Conservation (phyloP, 768 basidiomycete genomes). For the Tylopilus felleus region DNA sequence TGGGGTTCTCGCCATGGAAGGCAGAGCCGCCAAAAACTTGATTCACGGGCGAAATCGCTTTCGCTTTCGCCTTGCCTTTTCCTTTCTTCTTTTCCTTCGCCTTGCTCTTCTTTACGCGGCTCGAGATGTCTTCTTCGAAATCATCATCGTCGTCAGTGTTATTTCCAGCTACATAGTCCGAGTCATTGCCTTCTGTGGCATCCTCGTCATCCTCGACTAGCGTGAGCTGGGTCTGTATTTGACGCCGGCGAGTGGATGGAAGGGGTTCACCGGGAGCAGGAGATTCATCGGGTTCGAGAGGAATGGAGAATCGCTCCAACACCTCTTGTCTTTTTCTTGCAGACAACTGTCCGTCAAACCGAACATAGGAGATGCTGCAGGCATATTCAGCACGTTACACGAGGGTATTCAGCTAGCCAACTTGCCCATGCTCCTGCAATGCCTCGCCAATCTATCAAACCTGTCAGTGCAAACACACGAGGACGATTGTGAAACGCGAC, state of each 20-base stretch:
- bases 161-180: slow-evolving; percentile 34
- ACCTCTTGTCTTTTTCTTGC: slow-evolving; percentile 74
- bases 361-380: slow-evolving; percentile 65
- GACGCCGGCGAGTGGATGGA: slow-evolving; percentile 8
- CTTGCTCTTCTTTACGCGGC: slow-evolving; percentile 30
- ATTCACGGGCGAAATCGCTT: slow-evolving; percentile 15
- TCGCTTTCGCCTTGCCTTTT: slow-evolving; percentile 38
- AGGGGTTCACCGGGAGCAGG: slow-evolving; percentile 16
- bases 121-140: slow-evolving; percentile 30
- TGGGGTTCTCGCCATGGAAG: slow-evolving; percentile 49
- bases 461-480: not conserved
- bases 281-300: slow-evolving; percentile 41
- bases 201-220: slow-evolving; percentile 11
- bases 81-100: slow-evolving; percentile 34
- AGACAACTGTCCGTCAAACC: slow-evolving; percentile 87
- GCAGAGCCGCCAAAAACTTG: slow-evolving; percentile 18
- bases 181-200: slow-evolving; percentile 29
- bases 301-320: slow-evolving; percentile 69
- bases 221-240: slow-evolving; percentile 1
- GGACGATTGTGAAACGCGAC: not conserved
- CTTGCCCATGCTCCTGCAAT: slow-evolving; percentile 62
- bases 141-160: slow-evolving; percentile 30
- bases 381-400: slow-evolving; percentile 1
- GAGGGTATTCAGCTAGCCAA: not conserved
- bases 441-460: slow-evolving; percentile 61